Percentiles rank a stretch among this genome's conserved stretches.
phyloP scores from a whole-genome alignment of 2,329 filamentous ascomycete species.

The Furcasterigmium sp. region DNA sequence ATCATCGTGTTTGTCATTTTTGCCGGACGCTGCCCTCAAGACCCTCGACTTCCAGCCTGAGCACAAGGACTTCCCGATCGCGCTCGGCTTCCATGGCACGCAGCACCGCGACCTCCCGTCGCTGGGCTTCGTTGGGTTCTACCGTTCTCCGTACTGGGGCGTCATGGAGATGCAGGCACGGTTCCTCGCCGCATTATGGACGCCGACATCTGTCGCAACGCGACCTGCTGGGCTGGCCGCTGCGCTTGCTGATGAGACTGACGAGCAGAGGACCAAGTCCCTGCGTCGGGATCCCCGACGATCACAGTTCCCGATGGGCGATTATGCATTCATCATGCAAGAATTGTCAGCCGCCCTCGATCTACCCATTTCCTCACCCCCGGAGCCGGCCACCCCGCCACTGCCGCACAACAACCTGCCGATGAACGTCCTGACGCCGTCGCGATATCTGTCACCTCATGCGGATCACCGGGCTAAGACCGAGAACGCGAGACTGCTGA shows the following conservation, averaged over 20 bases:
- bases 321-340: slow-evolving; percentile 73
- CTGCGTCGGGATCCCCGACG: slow-evolving; percentile 46
- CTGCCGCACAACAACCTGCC: slow-evolving; percentile 34
- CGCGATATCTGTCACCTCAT: slow-evolving; percentile 41
- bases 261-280: slow-evolving; percentile 37
- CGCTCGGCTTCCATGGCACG: slow-evolving; percentile 63
- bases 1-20: slow-evolving; percentile 56
- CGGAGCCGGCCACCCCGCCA: slow-evolving; percentile 22
- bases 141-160: slow-evolving; percentile 80
- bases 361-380: slow-evolving; percentile 33
- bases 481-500: slow-evolving; percentile 37
- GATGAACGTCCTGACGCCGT: slow-evolving; percentile 51
- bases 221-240: slow-evolving; percentile 20
- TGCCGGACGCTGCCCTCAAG: slow-evolving; percentile 50
- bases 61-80: slow-evolving; percentile 54
- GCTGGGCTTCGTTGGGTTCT: slow-evolving; percentile 78
- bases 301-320: slow-evolving; percentile 77
- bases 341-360: slow-evolving; percentile 57
- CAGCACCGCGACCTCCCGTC: slow-evolving; percentile 55
- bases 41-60: slow-evolving; percentile 51
- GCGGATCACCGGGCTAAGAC: slow-evolving; percentile 28
- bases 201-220: slow-evolving; percentile 17
- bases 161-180: slow-evolving; percentile 84
- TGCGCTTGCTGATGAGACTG: slow-evolving; percentile 38
- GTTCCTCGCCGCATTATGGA: slow-evolving; percentile 59